phyloP scores from a whole-genome alignment of 768 basidiomycete genomes.

The Tricholomella constricta region DNA sequence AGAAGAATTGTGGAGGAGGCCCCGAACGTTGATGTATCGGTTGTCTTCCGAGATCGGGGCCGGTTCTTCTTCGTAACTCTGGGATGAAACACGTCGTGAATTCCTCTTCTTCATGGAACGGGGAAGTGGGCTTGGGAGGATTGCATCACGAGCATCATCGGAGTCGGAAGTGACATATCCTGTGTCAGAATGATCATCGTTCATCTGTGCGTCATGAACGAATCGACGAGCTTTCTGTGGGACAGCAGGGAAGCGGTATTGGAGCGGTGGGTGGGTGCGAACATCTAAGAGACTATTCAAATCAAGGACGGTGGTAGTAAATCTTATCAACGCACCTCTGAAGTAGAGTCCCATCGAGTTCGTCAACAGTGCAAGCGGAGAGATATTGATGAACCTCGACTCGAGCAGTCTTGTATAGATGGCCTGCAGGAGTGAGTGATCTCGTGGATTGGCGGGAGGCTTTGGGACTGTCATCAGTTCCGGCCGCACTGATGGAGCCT shows the following conservation, averaged over 20 bases:
- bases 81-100: conserved; percentile 18
- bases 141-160: conserved; percentile 39
- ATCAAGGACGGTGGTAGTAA: background rate
- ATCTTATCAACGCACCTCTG: conserved; percentile 43
- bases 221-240: conserved; percentile 16
- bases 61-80: conserved; percentile 20
- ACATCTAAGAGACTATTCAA: conserved; percentile 46
- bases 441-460: conserved; percentile 58
- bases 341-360: conserved; percentile 63
- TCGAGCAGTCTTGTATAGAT: conserved; percentile 73
- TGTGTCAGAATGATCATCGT: conserved; percentile 11
- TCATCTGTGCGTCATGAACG: background rate
- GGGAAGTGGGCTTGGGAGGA: conserved; percentile 29
- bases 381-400: conserved; percentile 65
- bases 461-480: conserved; percentile 39
- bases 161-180: conserved; percentile 28
- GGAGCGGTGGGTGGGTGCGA: conserved; percentile 64
- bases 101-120: conserved; percentile 21
- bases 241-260: conserved; percentile 56
- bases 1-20: conserved; percentile 39
- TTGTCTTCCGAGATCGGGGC: conserved; percentile 25
- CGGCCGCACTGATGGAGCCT: conserved; percentile 18
- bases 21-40: conserved; percentile 36
- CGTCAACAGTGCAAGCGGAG: conserved; percentile 61
- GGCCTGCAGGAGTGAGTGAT: conserved; percentile 62